Evolutionary conservation across 495 filamentous ascomycete species (phyloP), one percentile per base, ranked within the genome.

Genomic region (Bacidia rubella): DNA sequence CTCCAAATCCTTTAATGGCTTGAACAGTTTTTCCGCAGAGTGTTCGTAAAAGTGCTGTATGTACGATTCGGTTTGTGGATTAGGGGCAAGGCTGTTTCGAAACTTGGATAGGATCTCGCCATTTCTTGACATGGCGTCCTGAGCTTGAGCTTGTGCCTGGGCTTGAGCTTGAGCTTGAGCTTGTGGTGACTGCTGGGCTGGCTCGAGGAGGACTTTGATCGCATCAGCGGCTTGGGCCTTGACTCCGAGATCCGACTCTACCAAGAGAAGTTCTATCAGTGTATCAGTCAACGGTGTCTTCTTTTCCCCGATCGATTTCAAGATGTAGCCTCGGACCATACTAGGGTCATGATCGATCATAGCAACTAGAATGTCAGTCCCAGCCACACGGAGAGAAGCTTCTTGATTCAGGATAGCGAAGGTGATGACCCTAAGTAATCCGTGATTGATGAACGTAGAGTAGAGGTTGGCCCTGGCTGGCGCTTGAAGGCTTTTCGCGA

Each of bases 201-300:
- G 88, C 60, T 97, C 93, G 17, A 97, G 76, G 22, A 98, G 72
- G 19, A 97, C 82, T 66, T 94, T 96, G 63, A 98, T 84, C 23
- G 92, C 87, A 68, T 98, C 92, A 11, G 92, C 86, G 60, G 97
- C 83, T 63, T 97, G 93, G 24, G 87, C 88, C 70, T 95, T 95
- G 54, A 97, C 87, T 0, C 92, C 92, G 11, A 97, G 73, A 65
- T 98, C 92, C 3, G 82, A 80, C 66, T 98, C 93, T 1, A 87
- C 81, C 35, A 97, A 76, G 10, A 98, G 79, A 47, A 97, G 71
- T 57, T 95, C 92, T 53, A 98, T 95, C 23, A 98, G 70, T 3
- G 88, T 94, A 62, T 97, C 93, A 11, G 89, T 96, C 39, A 98
- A 71, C 1, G 92, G 89, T 27, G 79, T 81, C 60, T 83, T 78